phyloP scores from a whole-genome alignment of 345 rosid species.

The Melaleuca alternifolia region DNA sequence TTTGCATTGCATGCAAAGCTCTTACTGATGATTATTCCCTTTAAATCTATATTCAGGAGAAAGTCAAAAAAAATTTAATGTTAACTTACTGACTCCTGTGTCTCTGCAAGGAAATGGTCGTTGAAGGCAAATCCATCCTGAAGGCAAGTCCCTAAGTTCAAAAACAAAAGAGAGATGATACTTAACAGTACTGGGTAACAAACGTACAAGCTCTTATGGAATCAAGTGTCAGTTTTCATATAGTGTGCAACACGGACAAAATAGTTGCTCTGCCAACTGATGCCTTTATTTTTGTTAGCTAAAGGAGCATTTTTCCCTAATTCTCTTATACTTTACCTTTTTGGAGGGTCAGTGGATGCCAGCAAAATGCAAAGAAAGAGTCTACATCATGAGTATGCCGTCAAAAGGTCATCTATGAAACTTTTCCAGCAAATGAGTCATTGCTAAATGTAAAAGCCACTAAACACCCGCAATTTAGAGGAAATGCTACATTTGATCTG shows the following conservation, averaged over 20 bases:
- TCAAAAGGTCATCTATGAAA: neutral
- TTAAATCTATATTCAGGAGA: neutral
- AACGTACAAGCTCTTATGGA: neutral
- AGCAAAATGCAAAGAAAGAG: neutral
- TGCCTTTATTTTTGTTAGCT: neutral
- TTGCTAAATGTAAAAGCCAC: neutral
- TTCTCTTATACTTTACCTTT: neutral
- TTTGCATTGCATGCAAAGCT: neutral
- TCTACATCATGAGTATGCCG: neutral
- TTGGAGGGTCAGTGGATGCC: neutral
- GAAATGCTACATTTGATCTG: neutral
- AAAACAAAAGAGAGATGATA: neutral
- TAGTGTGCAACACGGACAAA: neutral
- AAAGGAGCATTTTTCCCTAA: neutral
- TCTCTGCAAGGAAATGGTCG: constrained; percentile 44
- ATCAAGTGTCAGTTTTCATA: neutral
- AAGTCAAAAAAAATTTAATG: neutral
- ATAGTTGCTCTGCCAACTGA: neutral
- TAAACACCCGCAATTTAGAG: neutral
- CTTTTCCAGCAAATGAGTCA: neutral
- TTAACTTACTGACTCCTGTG: constrained; percentile 39
- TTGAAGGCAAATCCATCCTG: constrained; percentile 59
- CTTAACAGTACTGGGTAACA: constrained; percentile 1
- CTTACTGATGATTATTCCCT: neutral
- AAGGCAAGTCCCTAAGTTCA: neutral